phyloP scores from a whole-genome alignment of 352 stramenopile genomes.

The Phytophthora nicotianae region DNA sequence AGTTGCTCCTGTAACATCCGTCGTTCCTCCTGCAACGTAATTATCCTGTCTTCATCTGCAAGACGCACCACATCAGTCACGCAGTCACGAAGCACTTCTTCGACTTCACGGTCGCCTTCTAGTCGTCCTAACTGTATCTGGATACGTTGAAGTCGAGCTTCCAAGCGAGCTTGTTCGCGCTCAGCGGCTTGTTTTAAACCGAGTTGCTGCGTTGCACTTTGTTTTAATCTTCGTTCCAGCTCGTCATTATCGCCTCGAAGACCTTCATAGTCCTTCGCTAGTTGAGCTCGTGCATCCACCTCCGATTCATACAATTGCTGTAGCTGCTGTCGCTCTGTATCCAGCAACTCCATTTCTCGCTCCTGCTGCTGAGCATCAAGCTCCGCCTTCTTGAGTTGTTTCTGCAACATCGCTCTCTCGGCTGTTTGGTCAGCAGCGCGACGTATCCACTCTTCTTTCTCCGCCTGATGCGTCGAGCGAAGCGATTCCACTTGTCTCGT shows the following conservation, averaged over 20 bases:
- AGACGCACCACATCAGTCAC: constrained; percentile 58
- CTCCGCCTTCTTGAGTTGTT: constrained; percentile 53
- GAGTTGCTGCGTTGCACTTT: constrained; percentile 19
- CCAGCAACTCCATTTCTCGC: constrained; percentile 47
- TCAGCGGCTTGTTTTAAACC: constrained; percentile 35
- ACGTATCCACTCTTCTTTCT: constrained; percentile 72
- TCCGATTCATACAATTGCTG: constrained; percentile 42
- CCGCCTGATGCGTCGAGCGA: constrained; percentile 40
- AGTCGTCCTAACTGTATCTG: constrained; percentile 63
- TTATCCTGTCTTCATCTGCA: constrained; percentile 64
- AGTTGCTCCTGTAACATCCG: constrained; percentile 72
- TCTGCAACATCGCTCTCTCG: constrained; percentile 58
- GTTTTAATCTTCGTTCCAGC: constrained; percentile 28
- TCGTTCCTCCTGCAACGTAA: constrained; percentile 67
- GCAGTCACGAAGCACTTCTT: constrained; percentile 58
- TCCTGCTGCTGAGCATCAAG: constrained; percentile 31
- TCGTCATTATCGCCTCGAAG: constrained; percentile 35
- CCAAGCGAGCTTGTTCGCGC: constrained; percentile 40
- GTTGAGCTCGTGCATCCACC: constrained; percentile 24
- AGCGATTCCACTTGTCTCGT: constrained; percentile 41
- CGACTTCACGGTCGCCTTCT: constrained; percentile 55
- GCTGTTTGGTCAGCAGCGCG: constrained; percentile 64
- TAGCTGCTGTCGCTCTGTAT: constrained; percentile 54
- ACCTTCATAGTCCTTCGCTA: constrained; percentile 28
- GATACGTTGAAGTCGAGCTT: constrained; percentile 54